Conservation (phyloP, 2,329 filamentous ascomycete genomes). For the Phyllosticta capitalensis region DNA sequence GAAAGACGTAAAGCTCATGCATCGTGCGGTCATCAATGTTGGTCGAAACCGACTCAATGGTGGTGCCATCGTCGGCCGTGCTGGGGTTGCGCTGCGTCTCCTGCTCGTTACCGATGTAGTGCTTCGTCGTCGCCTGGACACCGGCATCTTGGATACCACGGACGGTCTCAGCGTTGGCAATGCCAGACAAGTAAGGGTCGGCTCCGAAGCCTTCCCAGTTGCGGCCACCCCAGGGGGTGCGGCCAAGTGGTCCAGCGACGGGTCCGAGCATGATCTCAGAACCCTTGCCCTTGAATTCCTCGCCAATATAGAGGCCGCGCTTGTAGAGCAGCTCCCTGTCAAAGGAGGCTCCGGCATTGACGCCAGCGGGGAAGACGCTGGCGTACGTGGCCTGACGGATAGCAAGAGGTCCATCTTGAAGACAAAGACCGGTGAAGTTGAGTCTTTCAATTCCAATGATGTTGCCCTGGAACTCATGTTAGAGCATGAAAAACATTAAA, state of each 20-base stretch:
- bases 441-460: slow-evolving; percentile 29
- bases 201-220: slow-evolving; percentile 42
- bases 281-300: slow-evolving; percentile 25
- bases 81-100: slow-evolving; percentile 39
- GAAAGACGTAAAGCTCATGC: slow-evolving; percentile 71
- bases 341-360: slow-evolving; percentile 32
- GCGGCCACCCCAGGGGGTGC: slow-evolving; percentile 34
- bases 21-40: slow-evolving; percentile 65
- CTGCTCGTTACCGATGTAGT: slow-evolving; percentile 57
- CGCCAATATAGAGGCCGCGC: slow-evolving; percentile 25
- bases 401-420: slow-evolving; percentile 29
- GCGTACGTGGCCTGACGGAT: slow-evolving; percentile 13
- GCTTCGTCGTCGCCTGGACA: slow-evolving; percentile 35
- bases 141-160: slow-evolving; percentile 36
- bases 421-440: slow-evolving; percentile 31
- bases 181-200: slow-evolving; percentile 40
- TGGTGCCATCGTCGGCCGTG: slow-evolving; percentile 22
- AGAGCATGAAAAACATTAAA: no score
- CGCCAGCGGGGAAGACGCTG: slow-evolving; percentile 28
- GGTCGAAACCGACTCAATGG: slow-evolving; percentile 31
- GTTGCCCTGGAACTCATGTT: slow-evolving; percentile 17
- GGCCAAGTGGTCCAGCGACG: slow-evolving; percentile 35
- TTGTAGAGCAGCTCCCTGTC: slow-evolving; percentile 27
- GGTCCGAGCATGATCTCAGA: slow-evolving; percentile 33
- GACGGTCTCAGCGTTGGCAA: slow-evolving; percentile 34